Evolutionary conservation across 306 rosid species (phyloP), one percentile per base, ranked within the genome.

Genomic region (Erythrophleum fordii): DNA sequence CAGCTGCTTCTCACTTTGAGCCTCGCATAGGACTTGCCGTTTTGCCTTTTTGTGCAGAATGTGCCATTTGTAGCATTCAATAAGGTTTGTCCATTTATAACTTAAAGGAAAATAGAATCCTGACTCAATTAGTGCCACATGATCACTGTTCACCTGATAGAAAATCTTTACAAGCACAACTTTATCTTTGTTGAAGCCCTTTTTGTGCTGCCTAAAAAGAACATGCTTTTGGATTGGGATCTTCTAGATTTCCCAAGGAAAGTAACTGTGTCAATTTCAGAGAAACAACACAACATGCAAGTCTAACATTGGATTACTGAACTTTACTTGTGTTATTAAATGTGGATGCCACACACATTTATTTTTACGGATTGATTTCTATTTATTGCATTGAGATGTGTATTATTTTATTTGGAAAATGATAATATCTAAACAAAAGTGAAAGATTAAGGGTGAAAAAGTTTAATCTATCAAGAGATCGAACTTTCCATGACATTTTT

Each of bases 51-150:
- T 72, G 77, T 80, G 52, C 93, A 95, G 87, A 95, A 96, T 3
- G 91, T 93, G 79, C 90, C 97, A 65, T 95, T 95, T 67, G 99
- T 93, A 65, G 97, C 94, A 29, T 93, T 93, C 86, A 93, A 93
- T 78, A 91, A 90, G 99, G 97, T 93, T 55, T 59, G 86, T 80
- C 29, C 28, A 56, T 66, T 73, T 55, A 51, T 58, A 25, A 53
- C 28, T 42, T 35, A 2, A 23, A 60, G 60, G n/a, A 77, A 44
- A 59, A 31, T 26, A 18, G 8, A 20, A 29, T 55, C 35, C 69
- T 82, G 76, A 66, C 67, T 81, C 48, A 14, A 4, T 26, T 44
- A 74, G 28, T 22, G 12, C n/a, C 39, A 1, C 80, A 35, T 14
- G 5, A 14, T 72, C 45, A 35, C 66, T 58, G 25, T 75, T 11